These are phyloP conservation scores for Periconia macrospinosa DNA, from an alignment of 2,329 filamentous ascomycete genomes.

Conservation along the genomic window DNA sequence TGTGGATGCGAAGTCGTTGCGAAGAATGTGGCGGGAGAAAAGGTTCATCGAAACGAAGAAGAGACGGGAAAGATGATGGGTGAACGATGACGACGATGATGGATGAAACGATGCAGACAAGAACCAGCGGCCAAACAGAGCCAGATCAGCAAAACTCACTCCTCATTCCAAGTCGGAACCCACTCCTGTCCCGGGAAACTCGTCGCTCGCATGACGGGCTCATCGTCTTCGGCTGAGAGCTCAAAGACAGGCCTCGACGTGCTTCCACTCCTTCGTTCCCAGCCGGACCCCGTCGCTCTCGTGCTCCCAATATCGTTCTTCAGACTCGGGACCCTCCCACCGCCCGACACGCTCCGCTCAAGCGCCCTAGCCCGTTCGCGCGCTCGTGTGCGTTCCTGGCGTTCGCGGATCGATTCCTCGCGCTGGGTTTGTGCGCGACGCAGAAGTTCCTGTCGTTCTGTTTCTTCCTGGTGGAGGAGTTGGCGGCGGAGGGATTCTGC, in stretches of 20 bases:
- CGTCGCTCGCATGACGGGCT: slow-evolving; percentile 65
- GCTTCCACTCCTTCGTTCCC: slow-evolving; percentile 30
- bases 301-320: slow-evolving; percentile 31
- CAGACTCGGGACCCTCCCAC: slow-evolving; percentile 34
- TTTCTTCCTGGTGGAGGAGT: slow-evolving; percentile 36
- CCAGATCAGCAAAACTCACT: slow-evolving; percentile 13
- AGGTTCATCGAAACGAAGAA: background rate
- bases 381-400: slow-evolving; percentile 29
- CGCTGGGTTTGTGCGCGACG: slow-evolving; percentile 32
- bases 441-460: slow-evolving; percentile 34
- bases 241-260: slow-evolving; percentile 31
- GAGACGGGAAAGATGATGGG: background rate
- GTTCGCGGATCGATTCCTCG: slow-evolving; percentile 26
- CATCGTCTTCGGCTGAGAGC: slow-evolving; percentile 45
- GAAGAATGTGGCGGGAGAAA: background rate
- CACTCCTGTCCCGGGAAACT: slow-evolving; percentile 73
- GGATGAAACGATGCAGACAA: no score
- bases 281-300: slow-evolving; percentile 26
- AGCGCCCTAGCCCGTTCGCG: slow-evolving; percentile 37
- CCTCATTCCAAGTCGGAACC: slow-evolving; percentile 55
- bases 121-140: background rate
- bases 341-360: slow-evolving; percentile 37
- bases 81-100: no score
- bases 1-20: background rate
- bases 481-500: slow-evolving; percentile 38